phyloP scores from a whole-genome alignment of 2,329 filamentous ascomycete species.

The Periglandula ipomoeae region DNA sequence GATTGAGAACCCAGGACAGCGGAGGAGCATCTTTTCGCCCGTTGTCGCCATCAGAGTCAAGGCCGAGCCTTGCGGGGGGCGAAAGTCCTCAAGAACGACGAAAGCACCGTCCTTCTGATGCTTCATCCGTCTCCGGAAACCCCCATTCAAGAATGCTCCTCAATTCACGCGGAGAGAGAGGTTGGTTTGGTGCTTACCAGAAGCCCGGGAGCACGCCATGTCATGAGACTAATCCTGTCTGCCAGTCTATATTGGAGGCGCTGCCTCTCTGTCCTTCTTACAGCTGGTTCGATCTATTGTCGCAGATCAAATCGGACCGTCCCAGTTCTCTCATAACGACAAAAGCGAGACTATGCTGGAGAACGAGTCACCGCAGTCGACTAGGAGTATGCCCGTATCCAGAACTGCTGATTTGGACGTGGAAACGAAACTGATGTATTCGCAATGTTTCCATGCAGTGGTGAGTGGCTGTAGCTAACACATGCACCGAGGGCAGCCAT shows the following conservation, averaged over 20 bases:
- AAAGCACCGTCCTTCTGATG: constrained; percentile 3
- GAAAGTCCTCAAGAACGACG: constrained; percentile 2
- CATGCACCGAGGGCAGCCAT: not conserved
- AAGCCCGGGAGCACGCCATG: not conserved
- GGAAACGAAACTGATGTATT: constrained; percentile 10
- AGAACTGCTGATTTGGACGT: constrained; percentile 10
- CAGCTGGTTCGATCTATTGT: constrained; percentile 40
- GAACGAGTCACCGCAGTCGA: constrained; percentile 21
- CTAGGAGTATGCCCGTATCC: constrained; percentile 1
- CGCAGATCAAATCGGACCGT: constrained; percentile 42
- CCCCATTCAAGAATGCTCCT: constrained; percentile 35
- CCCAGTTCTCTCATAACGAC: constrained; percentile 41
- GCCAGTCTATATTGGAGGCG: constrained; percentile 39
- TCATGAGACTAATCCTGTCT: not conserved
- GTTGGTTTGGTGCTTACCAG: constrained; percentile 22
- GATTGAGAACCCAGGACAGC: constrained; percentile 5
- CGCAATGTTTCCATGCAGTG: constrained; percentile 13
- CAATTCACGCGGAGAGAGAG: constrained; percentile 42
- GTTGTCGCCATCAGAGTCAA: constrained; percentile 21
- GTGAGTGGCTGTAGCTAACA: constrained; percentile 6
- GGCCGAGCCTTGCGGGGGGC: constrained; percentile 13
- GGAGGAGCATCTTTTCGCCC: constrained; percentile 12
- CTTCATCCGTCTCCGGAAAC: constrained; percentile 10
- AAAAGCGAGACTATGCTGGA: constrained; percentile 45
- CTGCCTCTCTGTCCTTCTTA: constrained; percentile 45